Percentiles rank a stretch among this genome's conserved stretches.
Conservation (phyloP, 2,329 filamentous ascomycete species). For the Thielaviopsis populi region DNA sequence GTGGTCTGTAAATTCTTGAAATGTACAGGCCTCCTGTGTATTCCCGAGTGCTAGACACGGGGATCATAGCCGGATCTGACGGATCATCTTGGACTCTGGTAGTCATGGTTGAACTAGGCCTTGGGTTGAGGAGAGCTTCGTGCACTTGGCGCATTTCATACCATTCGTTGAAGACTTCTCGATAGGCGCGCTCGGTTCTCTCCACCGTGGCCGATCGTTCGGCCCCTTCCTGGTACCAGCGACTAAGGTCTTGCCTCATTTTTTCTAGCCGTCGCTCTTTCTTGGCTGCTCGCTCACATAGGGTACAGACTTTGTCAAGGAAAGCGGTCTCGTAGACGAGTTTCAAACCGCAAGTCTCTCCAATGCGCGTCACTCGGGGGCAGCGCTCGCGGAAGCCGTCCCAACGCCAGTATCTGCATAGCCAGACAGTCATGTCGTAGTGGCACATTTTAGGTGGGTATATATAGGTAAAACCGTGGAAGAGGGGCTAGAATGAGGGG, state of each 20-base stretch:
- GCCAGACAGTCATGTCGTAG: slow-evolving; percentile 78
- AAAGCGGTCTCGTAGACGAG: slow-evolving; percentile 62
- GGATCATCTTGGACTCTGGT: background rate
- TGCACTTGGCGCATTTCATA: slow-evolving; percentile 31
- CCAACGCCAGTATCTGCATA: slow-evolving; percentile 89
- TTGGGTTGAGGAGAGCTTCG: slow-evolving; percentile 10
- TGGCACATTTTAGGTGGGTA: slow-evolving; percentile 58
- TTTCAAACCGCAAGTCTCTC: slow-evolving; percentile 91
- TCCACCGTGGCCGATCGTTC: slow-evolving; percentile 60
- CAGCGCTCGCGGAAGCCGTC: slow-evolving; percentile 85
- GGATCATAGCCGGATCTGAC: background rate
- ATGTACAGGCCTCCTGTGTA: background rate
- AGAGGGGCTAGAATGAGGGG: background rate
- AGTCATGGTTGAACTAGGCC: background rate
- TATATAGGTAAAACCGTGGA: slow-evolving; percentile 15
- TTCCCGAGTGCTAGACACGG: background rate
- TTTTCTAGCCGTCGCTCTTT: slow-evolving; percentile 62
- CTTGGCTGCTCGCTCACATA: slow-evolving; percentile 79
- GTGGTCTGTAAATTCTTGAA: background rate
- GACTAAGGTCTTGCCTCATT: slow-evolving; percentile 57
- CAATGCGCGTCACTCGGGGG: slow-evolving; percentile 85
- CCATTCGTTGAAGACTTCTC: slow-evolving; percentile 47
- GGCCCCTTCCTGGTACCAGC: slow-evolving; percentile 58
- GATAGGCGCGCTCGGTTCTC: slow-evolving; percentile 54
- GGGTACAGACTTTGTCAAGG: slow-evolving; percentile 54